phyloP scores from a whole-genome alignment of 441 rosid genomes.

The Adansonia madagascariensis region DNA sequence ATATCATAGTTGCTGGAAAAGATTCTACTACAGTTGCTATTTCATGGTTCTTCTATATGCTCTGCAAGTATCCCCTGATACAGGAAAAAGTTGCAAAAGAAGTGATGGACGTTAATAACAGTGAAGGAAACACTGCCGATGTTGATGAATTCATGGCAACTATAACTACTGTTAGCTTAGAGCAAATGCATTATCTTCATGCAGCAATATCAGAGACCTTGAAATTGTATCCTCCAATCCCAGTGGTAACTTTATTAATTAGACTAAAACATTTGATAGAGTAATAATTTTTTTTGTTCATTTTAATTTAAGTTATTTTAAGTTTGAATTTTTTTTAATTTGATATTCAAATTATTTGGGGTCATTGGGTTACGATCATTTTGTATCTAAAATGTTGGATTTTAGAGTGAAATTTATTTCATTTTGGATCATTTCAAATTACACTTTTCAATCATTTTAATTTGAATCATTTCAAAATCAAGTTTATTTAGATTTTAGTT shows the following conservation, averaged over 20 bases:
- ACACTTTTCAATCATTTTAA: too few relatives aligned
- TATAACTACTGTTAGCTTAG: constrained; percentile 53
- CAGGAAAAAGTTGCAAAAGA: constrained; percentile 62
- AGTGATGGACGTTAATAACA: constrained; percentile 43
- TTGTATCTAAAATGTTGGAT: too few relatives aligned
- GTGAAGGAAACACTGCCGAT: not conserved
- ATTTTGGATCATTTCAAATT: too few relatives aligned
- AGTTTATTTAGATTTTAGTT: too few relatives aligned
- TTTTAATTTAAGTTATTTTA: not conserved
- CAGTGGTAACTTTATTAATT: constrained; percentile 45
- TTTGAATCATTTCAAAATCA: too few relatives aligned
- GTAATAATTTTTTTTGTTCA: not conserved
- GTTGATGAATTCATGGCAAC: constrained; percentile 32
- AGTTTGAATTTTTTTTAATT: too few relatives aligned
- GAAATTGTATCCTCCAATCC: constrained; percentile 73
- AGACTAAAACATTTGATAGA: too few relatives aligned
- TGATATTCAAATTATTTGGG: too few relatives aligned
- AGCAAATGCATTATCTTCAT: constrained; percentile 33
- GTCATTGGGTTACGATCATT: too few relatives aligned
- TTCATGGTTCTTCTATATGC: constrained; percentile 48
- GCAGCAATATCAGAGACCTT: constrained; percentile 79
- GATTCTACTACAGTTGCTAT: constrained; percentile 66
- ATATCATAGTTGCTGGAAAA: constrained; percentile 74
- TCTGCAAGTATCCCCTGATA: constrained; percentile 68
- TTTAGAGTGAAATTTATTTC: too few relatives aligned